phyloP scores from a whole-genome alignment of 192 early-diverging fungal species.

The Backusella macrospora region DNA sequence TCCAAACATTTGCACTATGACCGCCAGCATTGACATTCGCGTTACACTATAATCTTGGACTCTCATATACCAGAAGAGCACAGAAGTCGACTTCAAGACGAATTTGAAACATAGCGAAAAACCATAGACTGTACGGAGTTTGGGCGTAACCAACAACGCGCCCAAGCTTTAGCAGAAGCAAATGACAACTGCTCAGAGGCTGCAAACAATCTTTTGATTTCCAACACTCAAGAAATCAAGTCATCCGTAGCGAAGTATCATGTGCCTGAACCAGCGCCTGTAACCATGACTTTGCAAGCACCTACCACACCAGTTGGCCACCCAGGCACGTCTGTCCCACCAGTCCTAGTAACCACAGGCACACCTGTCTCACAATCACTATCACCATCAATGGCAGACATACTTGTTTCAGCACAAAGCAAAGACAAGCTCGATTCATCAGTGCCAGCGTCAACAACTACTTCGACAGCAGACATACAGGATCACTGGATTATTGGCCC shows the following conservation, averaged over 20 bases:
- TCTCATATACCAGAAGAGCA: slow-evolving; percentile 4
- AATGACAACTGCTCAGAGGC: slow-evolving; percentile 16
- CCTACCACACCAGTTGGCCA: slow-evolving; percentile 10
- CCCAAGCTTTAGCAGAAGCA: slow-evolving; percentile 15
- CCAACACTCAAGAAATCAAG: slow-evolving; percentile 15
- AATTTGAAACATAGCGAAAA: slow-evolving; percentile 18
- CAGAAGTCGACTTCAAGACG: too few species aligned
- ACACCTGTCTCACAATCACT: slow-evolving; percentile 5
- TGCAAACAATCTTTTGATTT: slow-evolving; percentile 16
- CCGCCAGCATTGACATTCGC: slow-evolving; percentile 20
- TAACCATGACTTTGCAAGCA: slow-evolving; percentile 17
- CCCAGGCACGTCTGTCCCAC: slow-evolving; percentile 9
- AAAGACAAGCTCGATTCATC: neutral
- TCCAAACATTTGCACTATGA: slow-evolving; percentile 17
- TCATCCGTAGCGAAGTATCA: slow-evolving; percentile 8
- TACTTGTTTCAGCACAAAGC: too few species aligned
- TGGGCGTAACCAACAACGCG: neutral
- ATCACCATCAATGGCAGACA: too few species aligned
- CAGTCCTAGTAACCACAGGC: slow-evolving; percentile 13
- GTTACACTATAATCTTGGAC: slow-evolving; percentile 6
- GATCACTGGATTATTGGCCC: neutral
- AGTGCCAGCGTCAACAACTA: too few species aligned
- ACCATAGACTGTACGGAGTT: slow-evolving; percentile 15
- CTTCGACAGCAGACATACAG: neutral
- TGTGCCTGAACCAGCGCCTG: slow-evolving; percentile 16